Evolutionary conservation across 2,329 filamentous ascomycete species (phyloP), one percentile per base, ranked within the genome.

Genomic region (Penicillium sp.): DNA sequence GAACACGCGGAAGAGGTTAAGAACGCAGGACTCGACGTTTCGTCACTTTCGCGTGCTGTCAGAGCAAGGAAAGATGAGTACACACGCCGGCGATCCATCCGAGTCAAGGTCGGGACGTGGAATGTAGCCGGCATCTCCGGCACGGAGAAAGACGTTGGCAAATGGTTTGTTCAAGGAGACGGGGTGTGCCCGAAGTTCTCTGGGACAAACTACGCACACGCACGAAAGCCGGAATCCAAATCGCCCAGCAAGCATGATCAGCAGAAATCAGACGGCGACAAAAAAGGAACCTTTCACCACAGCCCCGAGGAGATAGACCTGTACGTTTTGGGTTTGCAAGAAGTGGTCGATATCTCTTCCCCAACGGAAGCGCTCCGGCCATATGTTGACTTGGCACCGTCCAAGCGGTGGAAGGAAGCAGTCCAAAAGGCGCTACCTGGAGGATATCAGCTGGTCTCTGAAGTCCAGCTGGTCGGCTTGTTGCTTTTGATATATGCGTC

Each of bases 61-160:
- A 84, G 88, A 69, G 86, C 89, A 38, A 84, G 94, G 52, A 84
- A 87, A 66, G 77, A 83, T 47, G 92, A 97, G 72, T 99, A 92
- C 72, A 88, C 89, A 26, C 84, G 86, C 37, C 84, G 86, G 42
- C 87, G 87, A 70, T 83, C 83, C 49, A 85, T 96, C 64, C 87
- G 87, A 62, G 84, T 99, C 73, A 97, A 97, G 75, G 82, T 99
- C 50, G 94, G 93, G 40, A 89, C 90, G 0, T 99, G 94, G 94
- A 99, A 99, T 74, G 90, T 96, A 16, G 94, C 92, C 4, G 87
- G 88, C 1, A 87, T 89, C 61, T 85, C 89, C 13, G 91, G 89
- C 24, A 92, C 91, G 0, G 92, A 96, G 72, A 89, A 90, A 63
- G 94, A 97, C 69, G 78, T 99, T 5, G 89, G 85, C 8, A 85